phyloP scores from a whole-genome alignment of 345 rosid species.

The Hibiscus tridactylites region DNA sequence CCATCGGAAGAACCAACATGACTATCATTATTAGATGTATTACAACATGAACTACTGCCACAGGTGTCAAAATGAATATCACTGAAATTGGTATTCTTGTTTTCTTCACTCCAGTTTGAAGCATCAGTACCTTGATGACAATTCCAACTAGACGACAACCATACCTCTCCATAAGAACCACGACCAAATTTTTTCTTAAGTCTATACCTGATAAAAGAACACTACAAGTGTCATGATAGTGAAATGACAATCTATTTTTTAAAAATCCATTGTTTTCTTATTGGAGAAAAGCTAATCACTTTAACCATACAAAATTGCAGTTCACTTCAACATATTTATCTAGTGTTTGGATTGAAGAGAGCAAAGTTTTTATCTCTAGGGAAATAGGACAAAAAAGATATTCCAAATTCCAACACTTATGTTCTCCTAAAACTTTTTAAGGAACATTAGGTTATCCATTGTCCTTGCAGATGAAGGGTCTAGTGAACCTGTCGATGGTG shows the following conservation, averaged over 20 bases:
- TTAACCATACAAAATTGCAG: neutral
- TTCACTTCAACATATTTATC: neutral
- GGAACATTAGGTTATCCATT: neutral
- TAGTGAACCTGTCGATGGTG: neutral
- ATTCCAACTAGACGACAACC: conserved; percentile 87
- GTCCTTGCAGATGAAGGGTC: neutral
- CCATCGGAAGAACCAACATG: conserved; percentile 35
- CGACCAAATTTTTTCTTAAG: conserved; percentile 83
- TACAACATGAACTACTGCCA: conserved; percentile 25
- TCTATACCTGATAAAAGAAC: conserved; percentile 46
- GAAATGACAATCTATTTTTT: neutral
- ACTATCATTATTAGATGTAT: conserved; percentile 30
- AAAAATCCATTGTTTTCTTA: neutral
- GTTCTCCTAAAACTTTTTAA: neutral
- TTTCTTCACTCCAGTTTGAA: conserved; percentile 35
- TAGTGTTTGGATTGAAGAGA: neutral
- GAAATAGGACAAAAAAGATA: neutral
- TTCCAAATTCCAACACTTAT: neutral
- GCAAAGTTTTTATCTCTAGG: neutral
- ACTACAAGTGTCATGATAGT: neutral
- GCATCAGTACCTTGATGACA: conserved; percentile 43
- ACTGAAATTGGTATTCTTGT: conserved; percentile 29
- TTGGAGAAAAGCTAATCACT: neutral
- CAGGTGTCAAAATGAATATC: conserved; percentile 18
- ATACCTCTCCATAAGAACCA: conserved; percentile 93